phyloP scores from a whole-genome alignment of 768 basidiomycete species.

The Termitomyces eurrhizus region DNA sequence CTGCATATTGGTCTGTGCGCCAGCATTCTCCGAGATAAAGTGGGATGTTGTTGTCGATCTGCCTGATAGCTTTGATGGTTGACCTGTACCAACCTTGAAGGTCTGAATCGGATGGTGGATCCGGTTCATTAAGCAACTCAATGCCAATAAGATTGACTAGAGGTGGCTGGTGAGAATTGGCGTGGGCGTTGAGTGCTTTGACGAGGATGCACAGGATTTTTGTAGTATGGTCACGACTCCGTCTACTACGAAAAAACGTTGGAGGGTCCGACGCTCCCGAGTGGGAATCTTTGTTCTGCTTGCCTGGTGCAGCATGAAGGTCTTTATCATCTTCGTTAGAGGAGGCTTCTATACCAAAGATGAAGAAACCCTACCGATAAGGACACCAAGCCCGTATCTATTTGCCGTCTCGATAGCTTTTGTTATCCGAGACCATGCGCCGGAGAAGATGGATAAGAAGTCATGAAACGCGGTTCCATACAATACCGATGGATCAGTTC shows the following conservation, averaged over 20 bases:
- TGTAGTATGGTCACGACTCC: slow-evolving; percentile 44
- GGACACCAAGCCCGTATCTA: slow-evolving; percentile 60
- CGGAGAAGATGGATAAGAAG: slow-evolving; percentile 44
- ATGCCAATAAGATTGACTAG: slow-evolving; percentile 55
- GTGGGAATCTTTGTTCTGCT: slow-evolving; percentile 69
- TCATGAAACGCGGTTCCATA: slow-evolving; percentile 62
- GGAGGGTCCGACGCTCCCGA: slow-evolving; percentile 54
- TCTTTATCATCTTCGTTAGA: slow-evolving; percentile 32
- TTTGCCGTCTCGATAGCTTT: slow-evolving; percentile 57
- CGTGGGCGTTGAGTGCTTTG: slow-evolving; percentile 21
- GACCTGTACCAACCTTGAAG: slow-evolving; percentile 62
- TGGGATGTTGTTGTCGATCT: slow-evolving; percentile 52
- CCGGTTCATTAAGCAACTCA: slow-evolving; percentile 58
- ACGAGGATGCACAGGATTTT: slow-evolving; percentile 44
- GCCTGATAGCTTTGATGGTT: slow-evolving; percentile 50
- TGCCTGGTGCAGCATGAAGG: slow-evolving; percentile 72
- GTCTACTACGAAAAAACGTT: slow-evolving; percentile 43
- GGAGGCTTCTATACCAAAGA: too few relatives aligned
- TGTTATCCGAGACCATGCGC: slow-evolving; percentile 66
- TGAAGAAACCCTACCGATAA: slow-evolving; percentile 47
- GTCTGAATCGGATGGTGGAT: slow-evolving; percentile 42
- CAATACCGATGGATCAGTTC: slow-evolving; percentile 54
- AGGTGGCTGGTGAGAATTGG: slow-evolving; percentile 28
- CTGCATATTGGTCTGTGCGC: slow-evolving; percentile 61
- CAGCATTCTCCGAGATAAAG: slow-evolving; percentile 77